Percentiles rank a stretch among this genome's conserved stretches.
Evolutionary conservation across 352 stramenopile genomes (phyloP).

Genomic region (Pelagophyceae sp.): DNA sequence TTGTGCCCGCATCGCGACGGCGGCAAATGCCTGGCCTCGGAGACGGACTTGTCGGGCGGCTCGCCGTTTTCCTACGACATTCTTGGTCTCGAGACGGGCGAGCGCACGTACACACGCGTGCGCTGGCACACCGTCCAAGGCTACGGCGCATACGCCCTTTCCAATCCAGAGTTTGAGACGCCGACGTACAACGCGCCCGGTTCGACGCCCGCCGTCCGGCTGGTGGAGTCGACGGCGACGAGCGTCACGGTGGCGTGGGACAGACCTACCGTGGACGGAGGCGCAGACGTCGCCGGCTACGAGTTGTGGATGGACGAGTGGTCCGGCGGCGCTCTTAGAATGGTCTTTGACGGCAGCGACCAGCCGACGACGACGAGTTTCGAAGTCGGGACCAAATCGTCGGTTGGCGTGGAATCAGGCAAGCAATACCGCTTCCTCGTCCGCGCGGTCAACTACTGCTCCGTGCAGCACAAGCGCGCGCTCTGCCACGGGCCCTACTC

Average conservation of each 20-base stretch:
- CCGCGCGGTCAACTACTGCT: slow-evolving; percentile 85
- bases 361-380: slow-evolving; percentile 59
- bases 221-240: slow-evolving; percentile 71
- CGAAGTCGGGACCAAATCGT: slow-evolving; percentile 60
- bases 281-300: slow-evolving; percentile 80
- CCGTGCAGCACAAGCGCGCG: slow-evolving; percentile 44
- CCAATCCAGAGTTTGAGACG: slow-evolving; percentile 58
- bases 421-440: slow-evolving; percentile 84
- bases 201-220: slow-evolving; percentile 60
- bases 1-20: slow-evolving; percentile 27
- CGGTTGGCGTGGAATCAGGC: slow-evolving; percentile 75
- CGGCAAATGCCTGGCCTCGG: neutral
- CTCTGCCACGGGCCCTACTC: slow-evolving; percentile 80
- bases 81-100: slow-evolving; percentile 62
- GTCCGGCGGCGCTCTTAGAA: slow-evolving; percentile 63
- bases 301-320: slow-evolving; percentile 91
- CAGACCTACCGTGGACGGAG: slow-evolving; percentile 73
- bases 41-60: slow-evolving; percentile 60
- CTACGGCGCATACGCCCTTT: slow-evolving; percentile 60
- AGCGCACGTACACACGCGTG: slow-evolving; percentile 74
- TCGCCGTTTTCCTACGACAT: slow-evolving; percentile 62
- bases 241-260: slow-evolving; percentile 82
- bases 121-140: slow-evolving; percentile 75
- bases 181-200: slow-evolving; percentile 66
- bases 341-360: slow-evolving; percentile 86